Conservation (phyloP, 345 rosid genomes). For the Leavenworthia alabamica region DNA sequence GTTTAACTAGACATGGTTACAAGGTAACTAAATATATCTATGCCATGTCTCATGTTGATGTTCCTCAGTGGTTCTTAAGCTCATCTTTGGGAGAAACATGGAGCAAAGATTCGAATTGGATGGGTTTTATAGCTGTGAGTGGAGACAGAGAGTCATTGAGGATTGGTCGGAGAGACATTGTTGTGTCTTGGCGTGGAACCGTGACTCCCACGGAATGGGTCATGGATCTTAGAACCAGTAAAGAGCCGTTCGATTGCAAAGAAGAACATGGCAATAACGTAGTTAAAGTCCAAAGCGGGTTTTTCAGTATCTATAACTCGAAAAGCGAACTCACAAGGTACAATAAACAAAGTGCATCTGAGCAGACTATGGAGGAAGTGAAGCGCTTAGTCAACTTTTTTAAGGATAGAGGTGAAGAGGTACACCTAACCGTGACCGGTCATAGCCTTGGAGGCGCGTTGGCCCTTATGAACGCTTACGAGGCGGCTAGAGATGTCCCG, state of each 20-base stretch:
- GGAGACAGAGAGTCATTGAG: conserved; percentile 37
- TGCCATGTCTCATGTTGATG: conserved; percentile 59
- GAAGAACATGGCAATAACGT: conserved; percentile 19
- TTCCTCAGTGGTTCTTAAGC: conserved; percentile 50
- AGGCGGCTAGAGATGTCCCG: conserved; percentile 41
- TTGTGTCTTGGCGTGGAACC: conserved; percentile 64
- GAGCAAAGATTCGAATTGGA: conserved; percentile 78
- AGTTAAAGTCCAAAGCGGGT: conserved; percentile 50
- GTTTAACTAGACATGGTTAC: conserved; percentile 47
- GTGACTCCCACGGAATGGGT: conserved; percentile 63
- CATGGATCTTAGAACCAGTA: conserved; percentile 39
- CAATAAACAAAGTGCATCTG: conserved; percentile 46
- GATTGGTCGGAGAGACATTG: conserved; percentile 53
- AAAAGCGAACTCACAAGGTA: conserved; percentile 48
- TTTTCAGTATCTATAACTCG: conserved; percentile 44
- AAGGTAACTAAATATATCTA: conserved; percentile 47
- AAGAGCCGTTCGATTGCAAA: conserved; percentile 28
- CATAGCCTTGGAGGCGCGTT: conserved; percentile 64
- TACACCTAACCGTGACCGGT: conserved; percentile 52
- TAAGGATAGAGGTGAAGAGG: conserved; percentile 40
- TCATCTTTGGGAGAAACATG: conserved; percentile 41
- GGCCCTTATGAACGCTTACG: conserved; percentile 52
- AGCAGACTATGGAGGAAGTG: conserved; percentile 58
- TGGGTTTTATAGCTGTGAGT: conserved; percentile 57
- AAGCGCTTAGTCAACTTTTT: conserved; percentile 29